Evolutionary conservation across 768 basidiomycete species (phyloP).

Genomic region (Trametes meyenii): DNA sequence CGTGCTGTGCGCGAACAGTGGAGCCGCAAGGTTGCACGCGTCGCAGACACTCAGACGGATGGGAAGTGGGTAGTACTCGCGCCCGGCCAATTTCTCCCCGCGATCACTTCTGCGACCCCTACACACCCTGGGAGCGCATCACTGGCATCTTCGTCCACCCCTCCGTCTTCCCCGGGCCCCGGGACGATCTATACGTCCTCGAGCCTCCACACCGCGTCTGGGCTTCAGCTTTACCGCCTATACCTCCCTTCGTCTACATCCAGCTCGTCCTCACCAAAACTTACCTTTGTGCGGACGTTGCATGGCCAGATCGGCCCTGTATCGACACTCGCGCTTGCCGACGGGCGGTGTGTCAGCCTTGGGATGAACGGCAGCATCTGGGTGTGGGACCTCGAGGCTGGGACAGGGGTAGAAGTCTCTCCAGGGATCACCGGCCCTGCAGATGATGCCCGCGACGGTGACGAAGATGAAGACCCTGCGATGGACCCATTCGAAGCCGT

Average conservation of each 20-base stretch:
- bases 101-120: conserved; percentile 25
- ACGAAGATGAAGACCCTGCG: neutral
- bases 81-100: conserved; percentile 43
- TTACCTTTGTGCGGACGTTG: conserved; percentile 71
- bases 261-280: conserved; percentile 57
- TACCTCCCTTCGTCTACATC: conserved; percentile 57
- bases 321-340: conserved; percentile 69
- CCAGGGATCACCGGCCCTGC: conserved; percentile 1
- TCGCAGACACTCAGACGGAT: conserved; percentile 80
- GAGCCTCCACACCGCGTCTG: conserved; percentile 49
- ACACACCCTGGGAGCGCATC: conserved; percentile 29
- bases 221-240: conserved; percentile 76
- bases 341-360: conserved; percentile 81
- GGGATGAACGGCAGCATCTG: conserved; percentile 73
- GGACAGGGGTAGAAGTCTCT: conserved; percentile 38
- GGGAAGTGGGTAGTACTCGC: conserved; percentile 86
- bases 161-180: neutral
- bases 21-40: conserved; percentile 69
- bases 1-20: conserved; percentile 72
- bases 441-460: conserved; percentile 1
- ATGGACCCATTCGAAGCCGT: conserved; percentile 36
- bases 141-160: conserved; percentile 20
- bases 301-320: conserved; percentile 72
- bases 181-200: conserved; percentile 34
- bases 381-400: conserved; percentile 84